phyloP scores from a whole-genome alignment of 176 grass and related monocot genomes.

The Oryza meridionalis region DNA sequence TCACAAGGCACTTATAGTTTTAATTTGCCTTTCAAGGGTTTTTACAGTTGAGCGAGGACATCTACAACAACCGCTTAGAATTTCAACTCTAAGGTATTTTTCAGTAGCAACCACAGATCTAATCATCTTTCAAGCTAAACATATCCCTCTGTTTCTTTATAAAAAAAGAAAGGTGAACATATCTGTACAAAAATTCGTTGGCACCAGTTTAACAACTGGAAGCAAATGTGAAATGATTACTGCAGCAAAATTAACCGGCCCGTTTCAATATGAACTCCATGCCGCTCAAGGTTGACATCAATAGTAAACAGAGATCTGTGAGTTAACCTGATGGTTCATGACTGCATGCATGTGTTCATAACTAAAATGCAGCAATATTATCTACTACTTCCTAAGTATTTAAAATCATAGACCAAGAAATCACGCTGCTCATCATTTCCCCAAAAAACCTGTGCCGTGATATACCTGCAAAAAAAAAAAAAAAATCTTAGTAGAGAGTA shows the following conservation, averaged over 20 bases:
- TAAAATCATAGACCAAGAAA: constrained; percentile 18
- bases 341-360: neutral
- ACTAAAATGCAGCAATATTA: neutral
- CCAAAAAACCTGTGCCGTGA: neutral
- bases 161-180: neutral
- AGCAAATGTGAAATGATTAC: neutral
- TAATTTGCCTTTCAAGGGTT: neutral
- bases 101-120: neutral
- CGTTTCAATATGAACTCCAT: neutral
- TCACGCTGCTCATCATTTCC: constrained; percentile 4
- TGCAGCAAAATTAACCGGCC: neutral
- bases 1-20: neutral
- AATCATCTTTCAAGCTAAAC: neutral
- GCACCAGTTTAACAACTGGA: neutral
- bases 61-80: neutral
- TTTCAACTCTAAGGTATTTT: constrained; percentile 27
- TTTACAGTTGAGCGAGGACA: neutral
- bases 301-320: neutral
- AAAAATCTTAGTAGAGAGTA: neutral
- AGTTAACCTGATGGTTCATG: neutral
- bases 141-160: neutral
- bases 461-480: constrained; percentile 28
- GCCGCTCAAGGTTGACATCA: neutral
- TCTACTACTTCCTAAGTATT: neutral
- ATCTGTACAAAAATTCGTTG: constrained; percentile 1